phyloP scores from a whole-genome alignment of 352 stramenopile genomes.

The Globisporangium irregulare region DNA sequence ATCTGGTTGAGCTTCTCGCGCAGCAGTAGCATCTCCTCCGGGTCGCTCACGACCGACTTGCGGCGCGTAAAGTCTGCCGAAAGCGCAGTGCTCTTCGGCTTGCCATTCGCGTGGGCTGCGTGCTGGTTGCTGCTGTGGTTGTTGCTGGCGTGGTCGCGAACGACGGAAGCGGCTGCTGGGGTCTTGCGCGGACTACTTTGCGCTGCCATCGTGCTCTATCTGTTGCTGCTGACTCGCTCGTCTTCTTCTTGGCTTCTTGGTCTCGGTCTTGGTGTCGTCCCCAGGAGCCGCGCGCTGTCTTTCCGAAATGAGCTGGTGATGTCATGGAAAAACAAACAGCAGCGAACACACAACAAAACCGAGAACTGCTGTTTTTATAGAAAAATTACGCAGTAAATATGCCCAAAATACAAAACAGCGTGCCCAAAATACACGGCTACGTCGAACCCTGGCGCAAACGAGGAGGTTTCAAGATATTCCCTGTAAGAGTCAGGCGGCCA shows the following conservation, averaged over 20 bases:
- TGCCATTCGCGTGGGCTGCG: not conserved
- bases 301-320: not conserved
- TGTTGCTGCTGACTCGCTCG: not conserved
- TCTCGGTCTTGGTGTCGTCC: not conserved
- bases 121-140: not conserved
- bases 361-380: no score
- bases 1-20: conserved; percentile 77
- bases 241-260: not conserved
- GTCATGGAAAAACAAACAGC: not conserved
- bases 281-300: not conserved
- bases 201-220: conserved; percentile 18
- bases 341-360: no score
- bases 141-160: not conserved
- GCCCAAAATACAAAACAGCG: no score
- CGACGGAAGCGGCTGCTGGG: not conserved
- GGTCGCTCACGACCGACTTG: conserved; percentile 57
- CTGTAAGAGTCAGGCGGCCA: no score
- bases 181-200: conserved; percentile 28
- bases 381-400: no score
- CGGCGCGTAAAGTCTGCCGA: conserved; percentile 20
- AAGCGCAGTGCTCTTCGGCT: not conserved
- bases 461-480: no score
- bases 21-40: conserved; percentile 64
- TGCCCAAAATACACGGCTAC: no score
- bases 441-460: no score